phyloP scores from a whole-genome alignment of 2,329 filamentous ascomycete species.

The Cladorrhinum sp. region DNA sequence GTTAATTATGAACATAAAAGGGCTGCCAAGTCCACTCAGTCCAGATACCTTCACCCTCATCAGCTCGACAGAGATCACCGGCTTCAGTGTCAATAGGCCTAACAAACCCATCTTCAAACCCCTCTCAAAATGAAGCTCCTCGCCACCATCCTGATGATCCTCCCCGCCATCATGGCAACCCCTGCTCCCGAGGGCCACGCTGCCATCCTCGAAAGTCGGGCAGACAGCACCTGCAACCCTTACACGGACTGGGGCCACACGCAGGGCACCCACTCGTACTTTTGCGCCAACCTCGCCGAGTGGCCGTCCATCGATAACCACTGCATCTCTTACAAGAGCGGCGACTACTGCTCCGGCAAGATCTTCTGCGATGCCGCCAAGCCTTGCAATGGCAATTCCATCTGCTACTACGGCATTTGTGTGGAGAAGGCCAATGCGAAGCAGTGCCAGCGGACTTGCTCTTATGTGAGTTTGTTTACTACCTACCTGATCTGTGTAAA shows the following conservation, averaged over 20 bases:
- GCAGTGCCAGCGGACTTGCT: conserved; percentile 1
- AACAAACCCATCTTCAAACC: not conserved
- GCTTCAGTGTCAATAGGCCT: no score
- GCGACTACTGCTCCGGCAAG: not conserved
- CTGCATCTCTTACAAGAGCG: not conserved
- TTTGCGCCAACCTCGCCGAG: not conserved
- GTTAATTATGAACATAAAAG: not conserved
- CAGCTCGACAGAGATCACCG: not conserved
- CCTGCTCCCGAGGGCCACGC: not conserved
- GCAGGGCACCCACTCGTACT: not conserved
- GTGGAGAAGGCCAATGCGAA: not conserved
- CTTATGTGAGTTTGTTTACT: not conserved
- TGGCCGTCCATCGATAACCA: not conserved
- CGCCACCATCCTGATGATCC: not conserved
- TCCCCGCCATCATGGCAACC: not conserved
- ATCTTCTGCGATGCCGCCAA: not conserved
- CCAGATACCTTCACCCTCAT: not conserved
- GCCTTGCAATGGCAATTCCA: not conserved
- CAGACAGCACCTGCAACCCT: not conserved
- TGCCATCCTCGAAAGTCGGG: not conserved
- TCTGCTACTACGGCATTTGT: not conserved
- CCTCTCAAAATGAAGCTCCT: not conserved
- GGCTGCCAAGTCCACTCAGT: not conserved
- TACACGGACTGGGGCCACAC: not conserved
- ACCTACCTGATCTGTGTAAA: no score